These are phyloP conservation scores for Corrigiola litoralis DNA, from an alignment of 179 eudicot species.

Conservation along the genomic window DNA sequence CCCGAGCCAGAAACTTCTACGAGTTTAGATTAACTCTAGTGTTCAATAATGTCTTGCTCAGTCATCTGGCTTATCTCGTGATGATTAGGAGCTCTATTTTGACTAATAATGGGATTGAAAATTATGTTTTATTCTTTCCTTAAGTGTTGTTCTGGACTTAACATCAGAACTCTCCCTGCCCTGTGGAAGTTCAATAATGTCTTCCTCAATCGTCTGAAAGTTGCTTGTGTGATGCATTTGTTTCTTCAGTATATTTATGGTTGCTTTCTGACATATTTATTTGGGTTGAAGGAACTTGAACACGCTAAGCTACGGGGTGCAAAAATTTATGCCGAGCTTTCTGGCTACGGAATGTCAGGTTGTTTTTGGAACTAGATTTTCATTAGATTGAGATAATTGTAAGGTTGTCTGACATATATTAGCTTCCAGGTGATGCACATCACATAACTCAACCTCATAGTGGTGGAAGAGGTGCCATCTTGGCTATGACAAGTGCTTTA, in stretches of 20 bases:
- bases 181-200: neutral
- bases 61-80: too few species aligned
- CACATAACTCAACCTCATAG: constrained; percentile 92
- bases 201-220: neutral
- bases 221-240: neutral
- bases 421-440: constrained; percentile 71
- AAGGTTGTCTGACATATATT: constrained; percentile 2
- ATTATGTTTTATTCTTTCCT: neutral
- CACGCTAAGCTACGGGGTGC: constrained; percentile 91
- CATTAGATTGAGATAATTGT: neutral
- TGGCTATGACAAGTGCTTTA: constrained; percentile 89
- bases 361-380: constrained; percentile 2
- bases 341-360: constrained; percentile 99
- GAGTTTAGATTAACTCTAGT: too few species aligned
- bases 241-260: neutral
- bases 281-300: constrained; percentile 58
- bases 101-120: too few species aligned
- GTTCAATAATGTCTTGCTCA: too few species aligned
- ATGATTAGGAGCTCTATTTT: too few species aligned
- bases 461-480: constrained; percentile 88
- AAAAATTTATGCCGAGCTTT: constrained; percentile 81
- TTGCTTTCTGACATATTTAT: neutral
- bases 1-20: too few species aligned
- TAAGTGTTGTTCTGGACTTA: neutral
- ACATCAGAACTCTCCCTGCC: neutral